phyloP scores from a whole-genome alignment of 305 asterid genomes.

The Fraxinus sp. region DNA sequence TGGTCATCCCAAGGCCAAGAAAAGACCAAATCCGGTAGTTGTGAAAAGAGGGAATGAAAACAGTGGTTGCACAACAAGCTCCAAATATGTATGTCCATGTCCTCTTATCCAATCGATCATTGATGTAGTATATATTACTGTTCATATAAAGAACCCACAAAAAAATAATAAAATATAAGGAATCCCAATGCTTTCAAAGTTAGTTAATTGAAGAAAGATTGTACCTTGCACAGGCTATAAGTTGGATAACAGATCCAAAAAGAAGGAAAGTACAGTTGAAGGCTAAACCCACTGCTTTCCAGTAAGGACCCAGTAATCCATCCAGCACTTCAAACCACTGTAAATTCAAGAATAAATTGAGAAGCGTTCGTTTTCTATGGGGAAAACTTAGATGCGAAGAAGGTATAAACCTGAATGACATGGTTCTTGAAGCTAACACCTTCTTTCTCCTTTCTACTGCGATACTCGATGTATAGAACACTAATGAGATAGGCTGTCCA shows the following conservation, averaged over 20 bases:
- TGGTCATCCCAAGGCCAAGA: conserved; percentile 91
- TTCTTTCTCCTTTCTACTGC: conserved; percentile 50
- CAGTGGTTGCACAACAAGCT: conserved; percentile 95
- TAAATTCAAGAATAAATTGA: not conserved
- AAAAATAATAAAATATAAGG: conserved; percentile 2
- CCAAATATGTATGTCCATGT: conserved; percentile 97
- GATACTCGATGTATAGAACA: conserved; percentile 44
- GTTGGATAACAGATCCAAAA: conserved; percentile 56
- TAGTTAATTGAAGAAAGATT: not conserved
- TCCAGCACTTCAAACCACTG: conserved; percentile 33
- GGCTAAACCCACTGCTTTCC: conserved; percentile 55
- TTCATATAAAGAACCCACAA: not conserved
- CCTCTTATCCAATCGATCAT: conserved; percentile 92
- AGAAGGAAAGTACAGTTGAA: conserved; percentile 59
- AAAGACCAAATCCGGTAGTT: conserved; percentile 93
- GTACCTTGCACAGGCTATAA: conserved; percentile 62
- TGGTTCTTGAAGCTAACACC: conserved; percentile 51
- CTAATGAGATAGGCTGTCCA: conserved; percentile 57
- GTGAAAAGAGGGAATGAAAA: conserved; percentile 89
- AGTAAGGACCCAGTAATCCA: conserved; percentile 18
- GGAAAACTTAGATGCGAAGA: not conserved
- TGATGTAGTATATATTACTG: conserved; percentile 89
- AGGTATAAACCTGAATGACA: conserved; percentile 40
- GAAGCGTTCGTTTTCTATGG: not conserved
- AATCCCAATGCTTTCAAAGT: not conserved